These are phyloP conservation scores for Mycogone perniciosa DNA, from an alignment of 2,329 filamentous ascomycete species.

Conservation along the genomic window DNA sequence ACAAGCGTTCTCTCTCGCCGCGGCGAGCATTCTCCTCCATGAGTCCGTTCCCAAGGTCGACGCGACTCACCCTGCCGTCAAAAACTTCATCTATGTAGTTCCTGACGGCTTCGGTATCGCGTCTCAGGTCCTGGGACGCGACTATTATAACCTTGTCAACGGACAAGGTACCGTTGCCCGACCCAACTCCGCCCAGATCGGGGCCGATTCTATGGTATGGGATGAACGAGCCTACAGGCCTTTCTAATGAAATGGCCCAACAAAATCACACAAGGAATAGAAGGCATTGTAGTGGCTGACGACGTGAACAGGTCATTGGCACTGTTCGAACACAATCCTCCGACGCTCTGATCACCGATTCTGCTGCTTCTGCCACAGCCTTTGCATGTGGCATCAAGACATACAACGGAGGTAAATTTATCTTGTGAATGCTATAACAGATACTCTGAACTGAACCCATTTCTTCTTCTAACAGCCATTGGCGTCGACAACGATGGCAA, in stretches of 20 bases:
- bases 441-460: background rate
- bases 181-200: conserved; percentile 16
- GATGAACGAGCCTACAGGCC: background rate
- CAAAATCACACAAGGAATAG: background rate
- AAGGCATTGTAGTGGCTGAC: no score
- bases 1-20: no score
- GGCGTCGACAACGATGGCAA: conserved; percentile 18
- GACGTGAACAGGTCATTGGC: conserved; percentile 10
- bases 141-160: conserved; percentile 16
- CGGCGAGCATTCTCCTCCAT: background rate
- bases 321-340: conserved; percentile 18
- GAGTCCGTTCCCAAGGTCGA: background rate
- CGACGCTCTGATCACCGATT: conserved; percentile 20
- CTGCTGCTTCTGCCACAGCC: conserved; percentile 20
- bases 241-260: conserved; percentile 1
- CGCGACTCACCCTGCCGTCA: conserved; percentile 12
- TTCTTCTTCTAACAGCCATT: conserved; percentile 11
- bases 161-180: conserved; percentile 14
- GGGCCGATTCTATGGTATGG: conserved; percentile 18
- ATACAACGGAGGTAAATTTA: conserved; percentile 17
- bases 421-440: no score
- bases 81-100: conserved; percentile 30
- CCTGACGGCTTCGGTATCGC: conserved; percentile 26
- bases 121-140: conserved; percentile 25
- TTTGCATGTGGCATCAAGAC: conserved; percentile 21